Conservation (phyloP, 768 basidiomycete genomes). For the Tricholoma terreum region DNA sequence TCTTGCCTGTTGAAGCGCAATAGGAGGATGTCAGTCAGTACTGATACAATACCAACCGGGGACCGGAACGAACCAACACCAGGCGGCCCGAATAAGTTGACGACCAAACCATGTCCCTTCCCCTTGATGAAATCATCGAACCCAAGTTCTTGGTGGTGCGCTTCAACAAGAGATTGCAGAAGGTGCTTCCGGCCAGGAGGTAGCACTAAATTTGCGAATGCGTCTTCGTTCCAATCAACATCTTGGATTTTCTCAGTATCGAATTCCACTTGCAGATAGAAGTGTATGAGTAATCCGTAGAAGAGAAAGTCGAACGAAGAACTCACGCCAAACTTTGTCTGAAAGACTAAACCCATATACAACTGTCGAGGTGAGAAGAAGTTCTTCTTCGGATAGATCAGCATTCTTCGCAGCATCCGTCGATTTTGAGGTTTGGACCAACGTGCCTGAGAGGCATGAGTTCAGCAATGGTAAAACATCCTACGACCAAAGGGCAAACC, state of each 20-base stretch:
- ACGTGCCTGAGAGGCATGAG: slow-evolving; percentile 9
- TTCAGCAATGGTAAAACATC: background rate
- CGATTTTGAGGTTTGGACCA: slow-evolving; percentile 14
- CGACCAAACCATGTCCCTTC: slow-evolving; percentile 51
- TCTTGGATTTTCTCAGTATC: slow-evolving; percentile 50
- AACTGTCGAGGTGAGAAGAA: slow-evolving; percentile 52
- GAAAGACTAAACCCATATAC: slow-evolving; percentile 62
- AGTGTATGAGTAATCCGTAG: slow-evolving; percentile 29
- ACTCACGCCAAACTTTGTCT: slow-evolving; percentile 59
- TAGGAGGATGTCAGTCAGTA: background rate
- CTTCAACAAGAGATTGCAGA: slow-evolving; percentile 54
- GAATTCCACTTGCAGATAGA: slow-evolving; percentile 47
- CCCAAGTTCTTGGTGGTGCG: slow-evolving; percentile 49
- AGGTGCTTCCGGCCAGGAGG: slow-evolving; percentile 50
- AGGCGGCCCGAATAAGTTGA: slow-evolving; percentile 56
- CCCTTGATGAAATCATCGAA: slow-evolving; percentile 64
- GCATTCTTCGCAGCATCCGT: slow-evolving; percentile 13
- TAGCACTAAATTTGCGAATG: slow-evolving; percentile 60
- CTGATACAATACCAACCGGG: background rate
- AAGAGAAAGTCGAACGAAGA: background rate
- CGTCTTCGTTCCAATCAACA: slow-evolving; percentile 56
- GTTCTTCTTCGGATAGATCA: slow-evolving; percentile 48
- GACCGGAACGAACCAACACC: slow-evolving; percentile 47
- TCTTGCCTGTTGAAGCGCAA: slow-evolving; percentile 37
- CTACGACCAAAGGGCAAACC: background rate